Base-by-base conservation (phyloP, 1,284 basidiomycete genomes). In the Rhodotorula sp. region DNA sequence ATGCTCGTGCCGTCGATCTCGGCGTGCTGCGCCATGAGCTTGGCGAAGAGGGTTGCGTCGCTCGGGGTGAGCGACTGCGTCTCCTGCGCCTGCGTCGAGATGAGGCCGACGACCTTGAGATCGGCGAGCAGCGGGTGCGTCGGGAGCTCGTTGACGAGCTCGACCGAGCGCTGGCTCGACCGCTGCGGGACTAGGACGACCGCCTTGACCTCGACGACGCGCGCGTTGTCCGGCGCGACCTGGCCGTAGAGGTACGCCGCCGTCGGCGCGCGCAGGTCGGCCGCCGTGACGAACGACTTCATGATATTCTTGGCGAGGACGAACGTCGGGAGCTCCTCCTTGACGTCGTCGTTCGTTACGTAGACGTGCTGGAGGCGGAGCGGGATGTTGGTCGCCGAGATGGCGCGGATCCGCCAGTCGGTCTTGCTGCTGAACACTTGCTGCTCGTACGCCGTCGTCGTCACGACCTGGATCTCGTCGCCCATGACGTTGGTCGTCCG, bases 161-260 rank as follows among this genome's bases (percentile, higher is more conserved):
- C 97, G 62, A 97, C 85, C 2, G 92, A 81, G 27, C 78, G 73
- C 63, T 97, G 97, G 80, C 91, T 95, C 58, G 97, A 96, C 58
- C 95, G 88, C 82, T 99, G 97, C 41, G 97, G 97, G 37, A 95
- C 88, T 91, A 94, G 97, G 19, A 89, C 94, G 58, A 99, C 86
- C 32, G 94, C 94, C 86, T 96, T 97, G 84, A 99, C 91, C 84
- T 99, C 97, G 84, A 98, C 97, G 76, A 99, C 97, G 81, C 96
- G 94, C 76, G 92, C 91, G 85, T 98, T 98, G 83, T 99, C 95
- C 1, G 92, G 87, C 12, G 97, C 96, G 32, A 92, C 95, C 19
- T 86, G 85, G 74, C 97, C 97, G 81, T 97, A 99, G 73, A 99
- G 82, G 85, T 90, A 97, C 0, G 90, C 96, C 1, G 94, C 94